These are phyloP conservation scores for Cordia subcordata DNA, from an alignment of 257 asterid genomes.

Conservation along the genomic window DNA sequence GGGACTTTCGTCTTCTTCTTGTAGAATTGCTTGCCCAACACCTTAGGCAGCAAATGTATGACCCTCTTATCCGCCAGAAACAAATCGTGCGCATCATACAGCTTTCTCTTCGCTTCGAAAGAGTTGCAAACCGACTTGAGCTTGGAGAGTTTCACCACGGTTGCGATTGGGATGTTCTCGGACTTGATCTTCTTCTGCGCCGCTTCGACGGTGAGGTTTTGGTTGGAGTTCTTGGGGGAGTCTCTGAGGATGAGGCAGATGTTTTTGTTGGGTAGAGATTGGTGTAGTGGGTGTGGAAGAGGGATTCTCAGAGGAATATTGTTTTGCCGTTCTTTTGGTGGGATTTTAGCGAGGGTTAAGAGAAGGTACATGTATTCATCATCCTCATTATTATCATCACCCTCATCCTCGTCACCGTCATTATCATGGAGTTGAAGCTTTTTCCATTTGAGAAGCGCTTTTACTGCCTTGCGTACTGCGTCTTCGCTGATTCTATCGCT, in stretches of 20 bases:
- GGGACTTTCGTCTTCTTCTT: constrained; percentile 65
- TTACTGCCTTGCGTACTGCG: constrained; percentile 43
- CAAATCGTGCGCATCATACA: constrained; percentile 50
- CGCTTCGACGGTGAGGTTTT: constrained; percentile 42
- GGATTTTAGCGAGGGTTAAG: constrained; percentile 57
- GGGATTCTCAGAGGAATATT: constrained; percentile 46
- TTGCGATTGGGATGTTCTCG: constrained; percentile 29
- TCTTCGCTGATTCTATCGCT: constrained; percentile 21
- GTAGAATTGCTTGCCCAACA: constrained; percentile 72
- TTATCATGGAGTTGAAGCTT: constrained; percentile 23
- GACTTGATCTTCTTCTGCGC: constrained; percentile 36
- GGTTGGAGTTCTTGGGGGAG: constrained; percentile 24
- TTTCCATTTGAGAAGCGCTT: constrained; percentile 76
- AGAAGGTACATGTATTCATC: constrained; percentile 63
- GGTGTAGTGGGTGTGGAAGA: constrained; percentile 42
- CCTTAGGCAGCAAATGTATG: constrained; percentile 41
- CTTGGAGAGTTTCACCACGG: constrained; percentile 58
- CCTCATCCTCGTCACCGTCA: constrained; percentile 17
- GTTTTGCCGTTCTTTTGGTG: constrained; percentile 4
- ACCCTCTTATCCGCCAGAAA: constrained; percentile 47
- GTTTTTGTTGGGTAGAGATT: constrained; percentile 16
- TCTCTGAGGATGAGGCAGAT: constrained; percentile 71
- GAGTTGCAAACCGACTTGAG: constrained; percentile 60
- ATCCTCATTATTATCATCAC: constrained; percentile 10
- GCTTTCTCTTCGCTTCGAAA: constrained; percentile 46